Percentiles rank a stretch among this genome's conserved stretches.
These are phyloP conservation scores for Avena sativa DNA, from an alignment of 176 grass and related monocot species.

Conservation along the genomic window DNA sequence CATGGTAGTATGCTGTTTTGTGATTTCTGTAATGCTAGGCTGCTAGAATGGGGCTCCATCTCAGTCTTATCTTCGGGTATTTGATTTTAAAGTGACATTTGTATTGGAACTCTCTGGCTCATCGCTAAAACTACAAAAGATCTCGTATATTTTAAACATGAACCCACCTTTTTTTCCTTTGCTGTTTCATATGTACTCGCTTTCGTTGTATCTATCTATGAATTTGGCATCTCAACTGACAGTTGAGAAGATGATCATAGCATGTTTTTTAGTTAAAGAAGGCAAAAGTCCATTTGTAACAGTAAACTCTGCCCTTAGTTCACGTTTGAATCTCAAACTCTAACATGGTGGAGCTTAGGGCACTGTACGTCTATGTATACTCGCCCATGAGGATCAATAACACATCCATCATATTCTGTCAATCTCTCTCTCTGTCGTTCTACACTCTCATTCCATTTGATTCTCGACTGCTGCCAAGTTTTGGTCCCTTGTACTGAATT, in stretches of 20 bases:
- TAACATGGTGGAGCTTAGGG: not conserved
- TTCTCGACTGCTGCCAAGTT: not conserved
- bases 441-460: too few relatives aligned
- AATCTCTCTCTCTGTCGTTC: too few relatives aligned
- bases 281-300: not conserved
- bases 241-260: not conserved
- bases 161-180: not conserved
- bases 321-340: not conserved
- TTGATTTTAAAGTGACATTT: not conserved
- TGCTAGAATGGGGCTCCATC: not conserved
- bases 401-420: too few relatives aligned
- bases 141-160: not conserved
- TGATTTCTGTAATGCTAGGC: not conserved
- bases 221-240: not conserved
- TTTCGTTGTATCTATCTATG: not conserved
- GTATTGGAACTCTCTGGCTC: not conserved
- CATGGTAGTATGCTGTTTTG: not conserved
- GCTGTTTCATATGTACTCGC: not conserved
- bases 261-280: not conserved
- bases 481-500: not conserved
- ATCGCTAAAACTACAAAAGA: slow-evolving; percentile 14
- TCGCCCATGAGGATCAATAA: too few relatives aligned
- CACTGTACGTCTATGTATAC: not conserved
- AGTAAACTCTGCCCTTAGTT: not conserved
- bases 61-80: slow-evolving; percentile 9